Conservation (phyloP, 768 basidiomycete species). For the Naematelia aurantialba region DNA sequence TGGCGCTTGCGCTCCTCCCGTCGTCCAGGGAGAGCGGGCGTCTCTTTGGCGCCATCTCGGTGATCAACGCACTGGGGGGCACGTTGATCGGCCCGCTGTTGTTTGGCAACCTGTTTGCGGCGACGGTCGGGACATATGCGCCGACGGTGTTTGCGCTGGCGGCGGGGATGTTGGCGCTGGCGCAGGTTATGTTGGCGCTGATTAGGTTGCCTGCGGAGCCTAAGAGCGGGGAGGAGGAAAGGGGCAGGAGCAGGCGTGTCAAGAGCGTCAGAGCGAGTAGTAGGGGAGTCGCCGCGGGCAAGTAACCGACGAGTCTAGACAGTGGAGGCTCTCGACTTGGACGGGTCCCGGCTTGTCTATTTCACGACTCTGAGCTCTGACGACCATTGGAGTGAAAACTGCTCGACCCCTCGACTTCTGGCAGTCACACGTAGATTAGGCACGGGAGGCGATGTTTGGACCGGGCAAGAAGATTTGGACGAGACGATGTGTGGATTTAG, state of each 20-base stretch:
- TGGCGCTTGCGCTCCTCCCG: slow-evolving; percentile 62
- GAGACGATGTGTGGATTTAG: no score
- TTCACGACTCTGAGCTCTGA: no score
- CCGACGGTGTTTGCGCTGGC: slow-evolving; percentile 66
- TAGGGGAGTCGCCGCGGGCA: background rate
- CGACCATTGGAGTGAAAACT: no score
- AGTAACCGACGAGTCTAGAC: background rate
- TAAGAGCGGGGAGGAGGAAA: slow-evolving; percentile 15
- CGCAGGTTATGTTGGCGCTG: slow-evolving; percentile 22
- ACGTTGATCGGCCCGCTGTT: slow-evolving; percentile 65
- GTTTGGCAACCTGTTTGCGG: slow-evolving; percentile 67
- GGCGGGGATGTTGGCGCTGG: slow-evolving; percentile 36
- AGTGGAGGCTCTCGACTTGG: no score
- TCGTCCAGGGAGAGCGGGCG: slow-evolving; percentile 60
- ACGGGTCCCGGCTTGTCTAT: no score
- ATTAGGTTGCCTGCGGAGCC: slow-evolving; percentile 14
- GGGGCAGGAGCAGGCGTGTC: slow-evolving; percentile 37
- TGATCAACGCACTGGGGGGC: slow-evolving; percentile 66
- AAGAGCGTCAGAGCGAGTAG: slow-evolving; percentile 35
- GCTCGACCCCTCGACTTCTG: no score
- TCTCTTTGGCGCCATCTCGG: slow-evolving; percentile 75
- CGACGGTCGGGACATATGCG: slow-evolving; percentile 68
- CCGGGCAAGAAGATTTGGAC: no score
- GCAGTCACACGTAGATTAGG: no score
- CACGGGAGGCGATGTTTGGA: background rate